Percentiles rank a stretch among this genome's conserved stretches.
These are phyloP conservation scores for Trichoderma gamsii DNA, from an alignment of 495 filamentous ascomycete species.

Conservation along the genomic window DNA sequence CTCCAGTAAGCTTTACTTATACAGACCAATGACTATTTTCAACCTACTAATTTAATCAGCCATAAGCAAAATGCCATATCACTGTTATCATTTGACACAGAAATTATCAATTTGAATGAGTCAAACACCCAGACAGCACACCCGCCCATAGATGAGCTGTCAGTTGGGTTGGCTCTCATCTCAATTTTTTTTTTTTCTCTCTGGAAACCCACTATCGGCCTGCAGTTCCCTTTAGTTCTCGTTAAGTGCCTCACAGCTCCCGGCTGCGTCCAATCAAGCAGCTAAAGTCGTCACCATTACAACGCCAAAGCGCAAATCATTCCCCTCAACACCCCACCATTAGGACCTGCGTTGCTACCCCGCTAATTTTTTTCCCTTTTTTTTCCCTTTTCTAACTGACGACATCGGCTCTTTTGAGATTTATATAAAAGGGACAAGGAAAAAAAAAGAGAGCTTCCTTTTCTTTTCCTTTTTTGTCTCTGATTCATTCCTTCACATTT, in stretches of 20 bases:
- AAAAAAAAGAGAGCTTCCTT: background rate
- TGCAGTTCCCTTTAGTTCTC: background rate
- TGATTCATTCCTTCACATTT: background rate
- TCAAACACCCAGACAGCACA: no score
- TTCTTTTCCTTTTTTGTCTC: background rate
- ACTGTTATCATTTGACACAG: no score
- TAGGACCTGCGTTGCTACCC: conserved; percentile 12
- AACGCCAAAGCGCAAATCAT: conserved; percentile 12
- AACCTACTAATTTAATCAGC: no score
- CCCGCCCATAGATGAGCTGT: no score
- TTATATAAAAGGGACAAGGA: background rate
- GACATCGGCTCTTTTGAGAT: background rate
- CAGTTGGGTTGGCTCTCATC: background rate
- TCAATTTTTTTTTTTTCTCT: background rate
- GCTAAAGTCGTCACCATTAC: conserved; percentile 11
- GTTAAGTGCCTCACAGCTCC: conserved; percentile 4
- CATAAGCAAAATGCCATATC: no score
- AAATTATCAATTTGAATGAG: no score
- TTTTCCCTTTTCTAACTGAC: background rate
- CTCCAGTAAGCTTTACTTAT: no score
- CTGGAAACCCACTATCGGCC: background rate
- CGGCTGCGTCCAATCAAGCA: background rate
- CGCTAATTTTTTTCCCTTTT: conserved; percentile 17
- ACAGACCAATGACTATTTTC: no score
- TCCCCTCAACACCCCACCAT: conserved; percentile 8